Evolutionary conservation across 1,139 yeast genomes (phyloP), one percentile per base, ranked within the genome.

Genomic region (Scheffersomyces cryptocercus): DNA sequence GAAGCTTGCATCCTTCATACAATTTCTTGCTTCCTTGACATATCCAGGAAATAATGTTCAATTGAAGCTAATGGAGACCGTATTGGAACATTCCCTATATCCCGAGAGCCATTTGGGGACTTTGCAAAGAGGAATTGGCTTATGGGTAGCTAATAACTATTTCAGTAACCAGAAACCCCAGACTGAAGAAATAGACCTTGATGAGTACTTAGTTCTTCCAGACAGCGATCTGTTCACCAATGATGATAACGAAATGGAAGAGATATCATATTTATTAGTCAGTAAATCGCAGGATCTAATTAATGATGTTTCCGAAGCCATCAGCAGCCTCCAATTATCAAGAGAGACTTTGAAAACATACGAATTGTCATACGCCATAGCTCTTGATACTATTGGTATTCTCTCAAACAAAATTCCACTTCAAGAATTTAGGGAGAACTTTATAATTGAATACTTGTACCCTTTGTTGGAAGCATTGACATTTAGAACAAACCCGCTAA

Each of bases 381-480:
- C 75, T 3, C 46, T 71, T 9, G 67, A 64, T 38, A 53, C 73
- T 2, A 53, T 71, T 29, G 68, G 69, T 1, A 42, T 49, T 1
- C 49, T 69, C 2, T 56, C 72, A 1, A 51, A 53, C 1, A 40
- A 49, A 4, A 38, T 70, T 3, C 41, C 62, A 4, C 49, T 59
- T 29, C 55, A 54, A 3, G 71, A 67, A 26, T 70, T 67, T 41
- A 64, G 64, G 49, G 45, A 65, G 2, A 65, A 64, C 40, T 58
- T 66, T 32, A 51, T 71, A 36, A 64, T 68, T 43, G 67, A 67
- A 36, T 58, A 68, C 39, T 54, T 71, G 34, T 65, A 64, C 43
- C 60, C 70, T 0, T 44, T 70, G 11, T 57, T 71, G 29, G 75
- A 71, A 46, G 66, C 72, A 2, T 49, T 70, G 28, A 68, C 74